Percentiles rank a stretch among this genome's conserved stretches.
Conservation (phyloP, 23 red algal genomes). For the Gracilariopsis chorda region DNA sequence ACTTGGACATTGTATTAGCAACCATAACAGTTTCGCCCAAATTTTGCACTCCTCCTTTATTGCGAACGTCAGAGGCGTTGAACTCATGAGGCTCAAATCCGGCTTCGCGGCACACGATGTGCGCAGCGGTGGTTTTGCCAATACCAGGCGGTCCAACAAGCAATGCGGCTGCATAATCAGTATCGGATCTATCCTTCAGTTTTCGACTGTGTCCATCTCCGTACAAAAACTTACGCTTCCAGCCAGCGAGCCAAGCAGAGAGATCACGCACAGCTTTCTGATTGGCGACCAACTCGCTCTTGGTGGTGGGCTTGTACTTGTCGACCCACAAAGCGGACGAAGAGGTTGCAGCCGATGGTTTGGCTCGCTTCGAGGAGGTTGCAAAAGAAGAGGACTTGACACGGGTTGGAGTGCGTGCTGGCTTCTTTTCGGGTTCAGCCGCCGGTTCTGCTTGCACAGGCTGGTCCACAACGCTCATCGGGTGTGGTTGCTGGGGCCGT, state of each 20-base stretch:
- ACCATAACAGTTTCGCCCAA: slow-evolving; percentile 53
- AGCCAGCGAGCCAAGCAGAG: slow-evolving; percentile 54
- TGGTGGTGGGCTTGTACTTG: slow-evolving; percentile 78
- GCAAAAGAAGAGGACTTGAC: not conserved
- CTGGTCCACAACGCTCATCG: slow-evolving; percentile 1
- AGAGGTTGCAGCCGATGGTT: not conserved
- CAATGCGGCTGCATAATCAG: slow-evolving; percentile 52
- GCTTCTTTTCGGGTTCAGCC: not conserved
- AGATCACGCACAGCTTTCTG: slow-evolving; percentile 75
- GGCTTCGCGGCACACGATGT: slow-evolving; percentile 58
- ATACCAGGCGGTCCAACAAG: slow-evolving; percentile 92
- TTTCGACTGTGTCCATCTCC: slow-evolving; percentile 42
- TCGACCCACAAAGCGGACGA: slow-evolving; percentile 75
- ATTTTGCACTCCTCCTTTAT: slow-evolving; percentile 63
- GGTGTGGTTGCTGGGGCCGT: not conserved
- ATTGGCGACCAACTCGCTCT: slow-evolving; percentile 75
- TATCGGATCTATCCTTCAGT: slow-evolving; percentile 12
- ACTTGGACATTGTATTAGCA: slow-evolving; percentile 57
- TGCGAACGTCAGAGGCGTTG: slow-evolving; percentile 94
- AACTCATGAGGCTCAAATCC: slow-evolving; percentile 92
- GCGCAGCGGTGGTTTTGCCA: slow-evolving; percentile 88
- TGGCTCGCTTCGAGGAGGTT: not conserved
- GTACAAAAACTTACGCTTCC: slow-evolving; percentile 52
- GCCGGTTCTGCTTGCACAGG: not conserved
- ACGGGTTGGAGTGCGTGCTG: not conserved